Conservation (phyloP, 129 eudicot species). For the Helianthus tuberosus region DNA sequence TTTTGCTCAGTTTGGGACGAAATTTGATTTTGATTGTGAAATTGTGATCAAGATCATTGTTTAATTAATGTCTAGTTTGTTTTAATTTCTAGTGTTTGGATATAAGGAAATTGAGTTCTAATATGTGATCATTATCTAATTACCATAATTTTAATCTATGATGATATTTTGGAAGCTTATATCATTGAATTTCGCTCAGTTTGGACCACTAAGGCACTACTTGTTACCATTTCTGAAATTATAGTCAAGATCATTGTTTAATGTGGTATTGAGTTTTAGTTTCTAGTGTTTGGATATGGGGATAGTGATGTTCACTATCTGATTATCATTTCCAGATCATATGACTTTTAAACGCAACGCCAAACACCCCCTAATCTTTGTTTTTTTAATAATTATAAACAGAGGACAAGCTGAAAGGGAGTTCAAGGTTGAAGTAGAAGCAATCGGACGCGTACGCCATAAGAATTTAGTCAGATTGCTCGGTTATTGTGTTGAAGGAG, state of each 20-base stretch:
- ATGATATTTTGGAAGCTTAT: not conserved
- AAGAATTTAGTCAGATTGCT: conserved; percentile 91
- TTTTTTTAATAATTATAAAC: conserved; percentile 13
- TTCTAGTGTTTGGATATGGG: not conserved
- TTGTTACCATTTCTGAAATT: not conserved
- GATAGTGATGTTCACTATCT: not conserved
- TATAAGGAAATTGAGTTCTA: not conserved
- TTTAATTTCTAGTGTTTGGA: not conserved
- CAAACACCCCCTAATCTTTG: not conserved
- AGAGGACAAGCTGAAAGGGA: conserved; percentile 98
- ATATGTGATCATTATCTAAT: not conserved
- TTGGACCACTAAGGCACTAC: not conserved
- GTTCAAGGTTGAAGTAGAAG: conserved; percentile 95
- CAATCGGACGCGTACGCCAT: conserved; percentile 89
- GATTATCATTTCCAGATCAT: not conserved
- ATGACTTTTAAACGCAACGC: not conserved
- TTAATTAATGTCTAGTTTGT: not conserved
- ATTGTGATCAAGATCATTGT: not conserved
- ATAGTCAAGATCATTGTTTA: not conserved
- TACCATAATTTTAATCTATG: not conserved
- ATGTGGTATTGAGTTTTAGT: not conserved
- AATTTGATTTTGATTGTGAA: not conserved
- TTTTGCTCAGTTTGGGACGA: not conserved
- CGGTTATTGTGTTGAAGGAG: conserved; percentile 94
- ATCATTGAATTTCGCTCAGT: not conserved